phyloP scores from a whole-genome alignment of 352 stramenopile genomes.

The Globisporangium recalcitrans region DNA sequence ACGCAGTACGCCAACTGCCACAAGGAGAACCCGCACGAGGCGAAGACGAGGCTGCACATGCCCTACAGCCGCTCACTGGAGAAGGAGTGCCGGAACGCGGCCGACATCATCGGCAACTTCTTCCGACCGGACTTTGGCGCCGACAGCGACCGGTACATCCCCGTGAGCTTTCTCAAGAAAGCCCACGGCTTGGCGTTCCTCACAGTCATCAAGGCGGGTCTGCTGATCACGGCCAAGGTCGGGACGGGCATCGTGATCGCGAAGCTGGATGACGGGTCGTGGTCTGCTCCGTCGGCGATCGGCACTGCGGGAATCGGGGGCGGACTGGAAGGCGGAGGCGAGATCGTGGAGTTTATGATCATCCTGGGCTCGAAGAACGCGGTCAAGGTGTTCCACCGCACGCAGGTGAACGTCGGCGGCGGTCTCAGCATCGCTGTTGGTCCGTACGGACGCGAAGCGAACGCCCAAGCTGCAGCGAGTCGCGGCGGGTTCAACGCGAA shows the following conservation, averaged over 20 bases:
- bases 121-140: conserved; percentile 62
- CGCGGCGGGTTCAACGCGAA: conserved; percentile 82
- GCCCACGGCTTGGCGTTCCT: conserved; percentile 82
- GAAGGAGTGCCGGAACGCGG: conserved; percentile 66
- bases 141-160: conserved; percentile 74
- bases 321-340: conserved; percentile 85
- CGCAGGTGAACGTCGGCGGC: conserved; percentile 89
- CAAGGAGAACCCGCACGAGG: conserved; percentile 75
- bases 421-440: conserved; percentile 89
- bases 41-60: conserved; percentile 66
- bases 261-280: conserved; percentile 77
- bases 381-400: conserved; percentile 89
- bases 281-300: conserved; percentile 92
- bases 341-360: conserved; percentile 94
- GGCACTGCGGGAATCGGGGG: conserved; percentile 85
- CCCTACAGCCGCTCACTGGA: conserved; percentile 72
- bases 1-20: conserved; percentile 75
- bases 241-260: conserved; percentile 89
- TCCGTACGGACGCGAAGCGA: conserved; percentile 82
- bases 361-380: conserved; percentile 90
- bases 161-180: conserved; percentile 73
- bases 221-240: conserved; percentile 81
- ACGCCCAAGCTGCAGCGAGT: conserved; percentile 76
- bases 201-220: conserved; percentile 77
- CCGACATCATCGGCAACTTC: conserved; percentile 80